Evolutionary conservation across 1,139 yeast species (phyloP).

Genomic region (Diutina sp.): DNA sequence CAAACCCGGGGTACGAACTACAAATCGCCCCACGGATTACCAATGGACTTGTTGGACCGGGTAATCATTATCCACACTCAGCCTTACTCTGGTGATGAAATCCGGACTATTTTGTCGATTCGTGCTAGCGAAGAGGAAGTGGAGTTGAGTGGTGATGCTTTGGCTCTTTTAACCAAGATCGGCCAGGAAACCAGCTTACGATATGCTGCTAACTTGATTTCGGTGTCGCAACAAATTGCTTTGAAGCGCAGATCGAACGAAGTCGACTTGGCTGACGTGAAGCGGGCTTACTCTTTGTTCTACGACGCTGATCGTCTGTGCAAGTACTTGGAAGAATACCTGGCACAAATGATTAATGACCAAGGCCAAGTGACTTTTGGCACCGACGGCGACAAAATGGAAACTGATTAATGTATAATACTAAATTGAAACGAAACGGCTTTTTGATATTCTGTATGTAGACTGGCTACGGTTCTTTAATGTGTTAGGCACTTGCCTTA

Average conservation of each 20-base stretch:
- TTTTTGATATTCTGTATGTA: background rate
- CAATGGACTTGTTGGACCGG: constrained; percentile 87
- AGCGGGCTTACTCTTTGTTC: constrained; percentile 78
- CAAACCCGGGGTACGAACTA: constrained; percentile 88
- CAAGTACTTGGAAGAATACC: constrained; percentile 56
- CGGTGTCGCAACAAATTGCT: constrained; percentile 80
- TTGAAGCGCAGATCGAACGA: constrained; percentile 58
- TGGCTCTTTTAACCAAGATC: constrained; percentile 81
- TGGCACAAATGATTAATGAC: constrained; percentile 62
- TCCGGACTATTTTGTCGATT: constrained; percentile 72
- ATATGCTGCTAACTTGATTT: constrained; percentile 82
- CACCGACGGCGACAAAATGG: constrained; percentile 33
- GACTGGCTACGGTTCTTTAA: background rate
- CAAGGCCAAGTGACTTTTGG: constrained; percentile 51
- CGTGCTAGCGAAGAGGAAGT: constrained; percentile 97
- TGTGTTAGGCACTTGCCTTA: constrained; percentile 33
- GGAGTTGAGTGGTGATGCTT: constrained; percentile 70
- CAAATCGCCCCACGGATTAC: constrained; percentile 94
- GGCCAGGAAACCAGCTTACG: constrained; percentile 89
- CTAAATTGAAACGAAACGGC: background rate
- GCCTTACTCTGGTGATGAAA: constrained; percentile 68
- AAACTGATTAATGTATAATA: constrained; percentile 19
- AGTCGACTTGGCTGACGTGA: constrained; percentile 76
- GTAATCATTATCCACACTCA: constrained; percentile 84
- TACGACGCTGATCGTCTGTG: constrained; percentile 84